Evolutionary conservation across 805 yeast genomes (phyloP).

Genomic region (Candida manassasensis): DNA sequence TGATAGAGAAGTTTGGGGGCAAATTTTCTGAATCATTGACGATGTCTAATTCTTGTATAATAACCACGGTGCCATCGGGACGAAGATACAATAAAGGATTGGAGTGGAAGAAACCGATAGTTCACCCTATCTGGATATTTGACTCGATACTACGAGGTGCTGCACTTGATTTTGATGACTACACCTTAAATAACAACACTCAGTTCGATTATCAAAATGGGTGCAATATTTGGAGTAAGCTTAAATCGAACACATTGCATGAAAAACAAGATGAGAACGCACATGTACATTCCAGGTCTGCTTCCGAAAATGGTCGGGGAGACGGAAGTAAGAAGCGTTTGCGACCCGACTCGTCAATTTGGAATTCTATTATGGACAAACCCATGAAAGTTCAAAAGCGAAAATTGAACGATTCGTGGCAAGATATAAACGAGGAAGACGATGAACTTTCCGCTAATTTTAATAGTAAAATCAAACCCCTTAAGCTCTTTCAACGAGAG

Average conservation of each 20-base stretch:
- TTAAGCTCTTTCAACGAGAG: not conserved
- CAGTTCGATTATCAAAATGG: conserved; percentile 7
- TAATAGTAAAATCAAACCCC: not conserved
- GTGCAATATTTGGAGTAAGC: conserved; percentile 33
- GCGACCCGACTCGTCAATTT: conserved; percentile 25
- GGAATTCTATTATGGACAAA: conserved; percentile 42
- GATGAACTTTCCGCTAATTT: conserved; percentile 4
- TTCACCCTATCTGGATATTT: conserved; percentile 48
- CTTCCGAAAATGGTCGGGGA: no score
- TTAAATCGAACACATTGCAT: conserved; percentile 4
- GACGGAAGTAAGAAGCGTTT: conserved; percentile 5
- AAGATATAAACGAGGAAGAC: conserved; percentile 13
- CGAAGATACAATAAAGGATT: conserved; percentile 48
- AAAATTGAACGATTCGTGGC: conserved; percentile 24
- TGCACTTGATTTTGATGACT: conserved; percentile 36
- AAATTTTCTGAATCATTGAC: conserved; percentile 47
- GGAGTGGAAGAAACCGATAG: conserved; percentile 49
- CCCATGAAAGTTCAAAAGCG: conserved; percentile 11
- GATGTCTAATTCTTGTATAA: conserved; percentile 37
- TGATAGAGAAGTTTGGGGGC: conserved; percentile 46
- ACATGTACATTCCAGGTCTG: no score
- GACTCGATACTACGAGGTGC: conserved; percentile 45
- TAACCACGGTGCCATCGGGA: conserved; percentile 50
- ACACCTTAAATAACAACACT: conserved; percentile 24
- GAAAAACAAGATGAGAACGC: not conserved